Conservation (phyloP, 345 rosid genomes). For the Syzygium jambos region DNA sequence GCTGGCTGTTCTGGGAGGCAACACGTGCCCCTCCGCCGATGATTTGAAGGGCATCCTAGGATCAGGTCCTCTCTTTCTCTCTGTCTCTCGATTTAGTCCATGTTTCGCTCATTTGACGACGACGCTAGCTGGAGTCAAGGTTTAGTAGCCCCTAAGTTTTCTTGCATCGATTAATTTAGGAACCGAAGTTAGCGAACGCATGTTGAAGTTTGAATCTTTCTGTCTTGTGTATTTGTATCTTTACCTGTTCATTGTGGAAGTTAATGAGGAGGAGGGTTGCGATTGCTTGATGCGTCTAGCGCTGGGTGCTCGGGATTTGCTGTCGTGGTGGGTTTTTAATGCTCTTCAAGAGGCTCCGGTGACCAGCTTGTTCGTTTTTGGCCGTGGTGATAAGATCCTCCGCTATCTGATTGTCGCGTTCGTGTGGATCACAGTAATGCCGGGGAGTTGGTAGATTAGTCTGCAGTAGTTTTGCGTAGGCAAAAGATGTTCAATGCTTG, state of each 20-base stretch:
- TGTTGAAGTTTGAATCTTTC: not conserved
- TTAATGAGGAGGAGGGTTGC: not conserved
- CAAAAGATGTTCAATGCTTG: not conserved
- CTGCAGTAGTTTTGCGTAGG: not conserved
- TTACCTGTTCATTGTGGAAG: not conserved
- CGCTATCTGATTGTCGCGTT: not conserved
- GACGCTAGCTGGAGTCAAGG: not conserved
- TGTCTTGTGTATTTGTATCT: not conserved
- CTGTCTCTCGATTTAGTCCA: not conserved
- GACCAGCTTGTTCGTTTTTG: not conserved
- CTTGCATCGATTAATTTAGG: not conserved
- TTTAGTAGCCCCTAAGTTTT: not conserved
- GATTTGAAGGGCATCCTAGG: slow-evolving; percentile 37
- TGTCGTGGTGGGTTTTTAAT: not conserved
- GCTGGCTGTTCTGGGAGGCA: slow-evolving; percentile 54
- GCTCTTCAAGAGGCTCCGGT: not conserved
- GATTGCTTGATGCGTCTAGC: not conserved
- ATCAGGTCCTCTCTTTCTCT: slow-evolving; percentile 16
- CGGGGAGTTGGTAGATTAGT: not conserved
- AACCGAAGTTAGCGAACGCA: not conserved
- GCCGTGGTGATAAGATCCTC: not conserved
- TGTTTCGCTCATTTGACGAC: not conserved
- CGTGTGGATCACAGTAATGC: not conserved
- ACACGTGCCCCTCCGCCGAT: slow-evolving; percentile 27
- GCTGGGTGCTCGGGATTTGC: not conserved